phyloP scores from a whole-genome alignment of 2,329 filamentous ascomycete genomes.

The Anthostomella pinea region DNA sequence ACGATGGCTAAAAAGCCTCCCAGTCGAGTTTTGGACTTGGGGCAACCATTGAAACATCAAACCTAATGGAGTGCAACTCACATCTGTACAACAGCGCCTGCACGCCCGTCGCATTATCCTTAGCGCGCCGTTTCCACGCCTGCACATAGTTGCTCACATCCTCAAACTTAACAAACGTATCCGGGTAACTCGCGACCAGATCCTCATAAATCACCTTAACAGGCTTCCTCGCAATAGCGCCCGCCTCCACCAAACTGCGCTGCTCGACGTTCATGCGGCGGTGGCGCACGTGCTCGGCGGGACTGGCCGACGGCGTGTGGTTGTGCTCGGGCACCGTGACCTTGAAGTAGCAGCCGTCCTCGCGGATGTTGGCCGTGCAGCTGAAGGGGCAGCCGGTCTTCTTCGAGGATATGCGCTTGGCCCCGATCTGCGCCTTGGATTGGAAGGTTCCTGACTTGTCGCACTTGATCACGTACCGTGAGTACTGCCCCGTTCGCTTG shows the following conservation, averaged over 20 bases:
- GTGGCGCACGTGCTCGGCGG: constrained; percentile 24
- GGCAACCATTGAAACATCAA: too few relatives aligned
- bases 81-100: constrained; percentile 26
- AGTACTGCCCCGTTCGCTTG: constrained; percentile 25
- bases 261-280: constrained; percentile 27
- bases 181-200: constrained; percentile 19
- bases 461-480: constrained; percentile 25
- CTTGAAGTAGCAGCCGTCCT: constrained; percentile 25
- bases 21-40: too few relatives aligned
- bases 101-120: constrained; percentile 26
- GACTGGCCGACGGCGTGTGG: constrained; percentile 22
- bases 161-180: constrained; percentile 22
- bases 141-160: constrained; percentile 28
- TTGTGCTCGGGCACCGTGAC: constrained; percentile 25
- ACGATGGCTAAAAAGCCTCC: too few relatives aligned
- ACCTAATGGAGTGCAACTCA: too few relatives aligned
- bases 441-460: constrained; percentile 27
- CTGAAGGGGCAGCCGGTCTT: constrained; percentile 29
- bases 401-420: constrained; percentile 23
- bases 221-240: constrained; percentile 23
- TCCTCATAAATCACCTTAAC: constrained; percentile 23
- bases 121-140: constrained; percentile 25
- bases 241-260: constrained; percentile 22
- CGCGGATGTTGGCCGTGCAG: constrained; percentile 21
- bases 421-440: constrained; percentile 21